Conservation (phyloP, 345 rosid genomes). For the Sisymbrium altissimum region DNA sequence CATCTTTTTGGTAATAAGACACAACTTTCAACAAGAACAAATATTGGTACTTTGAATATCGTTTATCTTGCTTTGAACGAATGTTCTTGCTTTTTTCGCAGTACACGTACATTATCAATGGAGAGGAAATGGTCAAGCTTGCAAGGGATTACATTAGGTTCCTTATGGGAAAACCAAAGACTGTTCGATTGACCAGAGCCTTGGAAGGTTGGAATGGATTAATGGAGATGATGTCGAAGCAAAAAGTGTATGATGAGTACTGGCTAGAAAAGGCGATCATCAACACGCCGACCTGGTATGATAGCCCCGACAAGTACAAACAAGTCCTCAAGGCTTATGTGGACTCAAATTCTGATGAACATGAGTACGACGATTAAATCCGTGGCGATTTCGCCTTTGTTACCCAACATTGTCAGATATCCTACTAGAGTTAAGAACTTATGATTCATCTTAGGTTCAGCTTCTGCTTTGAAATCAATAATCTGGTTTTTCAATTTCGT, state of each 20-base stretch:
- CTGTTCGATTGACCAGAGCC: slow-evolving; percentile 55
- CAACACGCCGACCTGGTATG: slow-evolving; percentile 67
- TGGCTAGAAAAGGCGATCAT: slow-evolving; percentile 68
- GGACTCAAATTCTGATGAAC: slow-evolving; percentile 18
- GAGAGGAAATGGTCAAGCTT: slow-evolving; percentile 63
- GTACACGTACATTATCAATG: slow-evolving; percentile 64
- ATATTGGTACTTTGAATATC: background rate
- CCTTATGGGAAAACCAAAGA: slow-evolving; percentile 47
- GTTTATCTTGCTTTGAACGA: background rate
- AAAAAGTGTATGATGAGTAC: slow-evolving; percentile 39
- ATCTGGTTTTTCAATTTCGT: background rate
- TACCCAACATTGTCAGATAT: background rate
- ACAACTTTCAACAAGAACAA: background rate
- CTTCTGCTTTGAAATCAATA: background rate
- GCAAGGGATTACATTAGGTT: slow-evolving; percentile 68
- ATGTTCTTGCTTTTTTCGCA: slow-evolving; percentile 24
- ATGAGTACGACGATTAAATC: background rate
- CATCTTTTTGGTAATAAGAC: slow-evolving; percentile 52
- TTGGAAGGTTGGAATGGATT: slow-evolving; percentile 48
- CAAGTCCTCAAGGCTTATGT: slow-evolving; percentile 26
- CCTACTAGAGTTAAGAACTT: slow-evolving; percentile 3
- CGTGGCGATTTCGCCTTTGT: background rate
- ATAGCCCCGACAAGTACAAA: slow-evolving; percentile 62
- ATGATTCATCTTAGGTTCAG: background rate
- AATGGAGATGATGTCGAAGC: slow-evolving; percentile 30